Conservation (phyloP, 768 basidiomycete species). For the Mycena sanguinolenta region DNA sequence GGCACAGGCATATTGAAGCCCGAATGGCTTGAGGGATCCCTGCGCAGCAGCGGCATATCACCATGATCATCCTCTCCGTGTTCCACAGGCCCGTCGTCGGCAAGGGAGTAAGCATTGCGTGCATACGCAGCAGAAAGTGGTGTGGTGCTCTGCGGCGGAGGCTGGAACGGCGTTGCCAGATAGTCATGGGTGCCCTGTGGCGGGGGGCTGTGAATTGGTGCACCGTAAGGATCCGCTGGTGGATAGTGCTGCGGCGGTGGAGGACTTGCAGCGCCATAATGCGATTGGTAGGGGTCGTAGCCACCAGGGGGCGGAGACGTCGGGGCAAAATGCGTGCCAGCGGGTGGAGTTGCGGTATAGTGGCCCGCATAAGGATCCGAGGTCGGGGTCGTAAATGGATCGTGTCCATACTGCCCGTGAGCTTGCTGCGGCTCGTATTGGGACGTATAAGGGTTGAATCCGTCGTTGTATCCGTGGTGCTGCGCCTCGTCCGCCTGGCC, state of each 20-base stretch:
- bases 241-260: slow-evolving; percentile 43
- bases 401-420: slow-evolving; percentile 26
- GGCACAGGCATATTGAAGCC: slow-evolving; percentile 54
- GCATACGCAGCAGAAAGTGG: slow-evolving; percentile 39
- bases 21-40: slow-evolving; percentile 53
- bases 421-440: slow-evolving; percentile 59
- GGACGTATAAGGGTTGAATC: slow-evolving; percentile 65
- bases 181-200: slow-evolving; percentile 43
- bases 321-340: slow-evolving; percentile 27
- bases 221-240: slow-evolving; percentile 40
- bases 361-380: slow-evolving; percentile 41
- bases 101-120: slow-evolving; percentile 51
- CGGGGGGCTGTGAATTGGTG: slow-evolving; percentile 44
- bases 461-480: slow-evolving; percentile 75
- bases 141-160: slow-evolving; percentile 42
- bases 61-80: slow-evolving; percentile 64
- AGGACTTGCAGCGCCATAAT: slow-evolving; percentile 43
- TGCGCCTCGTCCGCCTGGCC: slow-evolving; percentile 75
- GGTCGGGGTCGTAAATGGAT: slow-evolving; percentile 42
- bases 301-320: slow-evolving; percentile 15
- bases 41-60: slow-evolving; percentile 74
- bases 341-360: slow-evolving; percentile 45
- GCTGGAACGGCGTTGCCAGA: slow-evolving; percentile 39
- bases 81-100: slow-evolving; percentile 55
- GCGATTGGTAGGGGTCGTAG: slow-evolving; percentile 54